Evolutionary conservation across 768 basidiomycete species (phyloP).

Genomic region (Dacryopinax spathularia): DNA sequence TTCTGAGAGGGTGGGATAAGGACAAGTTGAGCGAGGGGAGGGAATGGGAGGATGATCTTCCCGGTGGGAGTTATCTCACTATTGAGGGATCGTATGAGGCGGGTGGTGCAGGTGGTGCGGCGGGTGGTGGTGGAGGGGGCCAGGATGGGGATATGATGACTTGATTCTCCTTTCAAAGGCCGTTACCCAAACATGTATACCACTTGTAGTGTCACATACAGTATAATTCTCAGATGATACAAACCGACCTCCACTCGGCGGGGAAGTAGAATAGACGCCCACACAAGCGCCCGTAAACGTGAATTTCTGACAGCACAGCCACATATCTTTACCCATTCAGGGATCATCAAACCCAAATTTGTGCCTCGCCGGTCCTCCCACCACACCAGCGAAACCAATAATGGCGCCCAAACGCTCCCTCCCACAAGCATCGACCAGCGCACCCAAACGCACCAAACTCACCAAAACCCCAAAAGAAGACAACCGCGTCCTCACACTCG

Average conservation of each 20-base stretch:
- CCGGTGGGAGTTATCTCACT: background rate
- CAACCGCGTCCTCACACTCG: slow-evolving; percentile 33
- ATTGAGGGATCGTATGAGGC: no score
- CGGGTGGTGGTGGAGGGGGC: background rate
- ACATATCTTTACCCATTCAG: background rate
- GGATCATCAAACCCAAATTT: background rate
- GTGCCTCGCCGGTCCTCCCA: background rate
- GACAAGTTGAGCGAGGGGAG: background rate
- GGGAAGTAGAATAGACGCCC: no score
- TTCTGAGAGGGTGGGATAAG: background rate
- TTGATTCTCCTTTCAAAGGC: no score
- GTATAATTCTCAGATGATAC: no score
- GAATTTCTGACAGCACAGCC: background rate
- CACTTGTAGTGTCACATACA: no score
- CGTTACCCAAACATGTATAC: no score
- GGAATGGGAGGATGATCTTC: slow-evolving; percentile 1
- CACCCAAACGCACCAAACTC: slow-evolving; percentile 16
- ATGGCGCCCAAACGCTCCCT: slow-evolving; percentile 7
- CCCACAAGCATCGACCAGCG: background rate
- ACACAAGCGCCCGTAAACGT: no score
- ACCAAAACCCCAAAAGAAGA: slow-evolving; percentile 14
- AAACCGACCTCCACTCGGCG: no score
- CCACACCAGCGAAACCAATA: background rate
- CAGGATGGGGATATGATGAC: background rate
- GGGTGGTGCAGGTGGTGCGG: no score